phyloP scores from a whole-genome alignment of 2,329 filamentous ascomycete species.

The Aspergillus uvarum region DNA sequence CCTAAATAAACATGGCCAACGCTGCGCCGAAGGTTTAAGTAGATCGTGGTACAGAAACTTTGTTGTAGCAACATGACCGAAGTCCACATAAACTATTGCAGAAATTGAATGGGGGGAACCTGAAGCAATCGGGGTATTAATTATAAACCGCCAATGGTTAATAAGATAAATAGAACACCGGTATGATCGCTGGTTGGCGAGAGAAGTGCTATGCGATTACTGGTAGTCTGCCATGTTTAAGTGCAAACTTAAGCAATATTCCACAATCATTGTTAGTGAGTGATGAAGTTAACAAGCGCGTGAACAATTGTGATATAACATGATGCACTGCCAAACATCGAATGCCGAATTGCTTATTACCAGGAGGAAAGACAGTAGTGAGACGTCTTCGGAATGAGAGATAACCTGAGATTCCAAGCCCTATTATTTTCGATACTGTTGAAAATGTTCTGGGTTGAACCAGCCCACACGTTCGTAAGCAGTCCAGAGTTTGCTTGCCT shows the following conservation, averaged over 20 bases:
- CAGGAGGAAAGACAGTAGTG: not conserved
- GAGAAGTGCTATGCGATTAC: not conserved
- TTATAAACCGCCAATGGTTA: no score
- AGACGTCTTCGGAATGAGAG: not conserved
- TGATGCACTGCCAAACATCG: not conserved
- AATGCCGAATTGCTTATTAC: constrained; percentile 12
- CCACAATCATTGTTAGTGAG: not conserved
- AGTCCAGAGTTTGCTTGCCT: constrained; percentile 87
- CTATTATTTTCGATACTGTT: constrained; percentile 39
- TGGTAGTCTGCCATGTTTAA: not conserved
- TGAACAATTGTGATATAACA: not conserved
- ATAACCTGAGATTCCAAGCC: not conserved
- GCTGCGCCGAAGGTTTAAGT: no score
- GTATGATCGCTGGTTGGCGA: no score
- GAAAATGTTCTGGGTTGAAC: constrained; percentile 61
- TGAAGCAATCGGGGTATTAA: no score
- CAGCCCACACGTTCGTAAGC: constrained; percentile 86
- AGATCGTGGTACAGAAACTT: no score
- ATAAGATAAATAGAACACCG: no score
- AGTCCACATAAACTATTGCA: no score
- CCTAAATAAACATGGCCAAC: no score
- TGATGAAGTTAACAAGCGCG: not conserved
- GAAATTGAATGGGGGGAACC: no score
- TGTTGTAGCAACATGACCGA: no score
- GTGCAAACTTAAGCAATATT: not conserved